phyloP scores from a whole-genome alignment of 2,329 filamentous ascomycete genomes.

The Pezicula radicicola region DNA sequence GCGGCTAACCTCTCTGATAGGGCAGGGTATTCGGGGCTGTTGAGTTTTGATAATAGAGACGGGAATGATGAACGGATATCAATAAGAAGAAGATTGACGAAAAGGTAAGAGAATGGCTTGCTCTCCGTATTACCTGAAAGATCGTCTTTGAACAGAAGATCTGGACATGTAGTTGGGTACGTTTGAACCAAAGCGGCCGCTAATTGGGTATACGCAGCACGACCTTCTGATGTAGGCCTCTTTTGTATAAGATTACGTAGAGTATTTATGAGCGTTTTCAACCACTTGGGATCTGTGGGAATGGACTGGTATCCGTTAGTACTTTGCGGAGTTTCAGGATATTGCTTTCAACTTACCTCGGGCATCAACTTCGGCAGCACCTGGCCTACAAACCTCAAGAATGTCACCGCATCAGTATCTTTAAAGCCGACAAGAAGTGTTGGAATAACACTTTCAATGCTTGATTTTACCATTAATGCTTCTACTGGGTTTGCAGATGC shows the following conservation, averaged over 20 bases:
- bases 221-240: conserved; percentile 51
- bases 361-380: conserved; percentile 47
- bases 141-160: conserved; percentile 50
- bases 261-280: conserved; percentile 41
- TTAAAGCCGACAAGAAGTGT: conserved; percentile 51
- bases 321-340: not conserved
- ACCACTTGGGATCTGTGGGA: conserved; percentile 50
- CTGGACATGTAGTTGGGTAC: conserved; percentile 45
- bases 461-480: conserved; percentile 31
- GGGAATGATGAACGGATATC: conserved; percentile 64
- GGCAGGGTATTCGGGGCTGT: conserved; percentile 47
- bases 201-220: conserved; percentile 57
- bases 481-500: conserved; percentile 30
- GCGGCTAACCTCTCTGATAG: conserved; percentile 54
- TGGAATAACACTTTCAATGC: conserved; percentile 46
- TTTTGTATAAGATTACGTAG: conserved; percentile 52
- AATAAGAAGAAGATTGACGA: conserved; percentile 63
- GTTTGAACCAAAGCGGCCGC: conserved; percentile 53
- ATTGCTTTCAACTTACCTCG: conserved; percentile 35
- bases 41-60: conserved; percentile 54
- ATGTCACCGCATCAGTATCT: conserved; percentile 56
- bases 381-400: conserved; percentile 53
- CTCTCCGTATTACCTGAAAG: conserved; percentile 23
- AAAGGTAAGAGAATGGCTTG: conserved; percentile 58
- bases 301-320: conserved; percentile 37